Evolutionary conservation across 2,329 filamentous ascomycete genomes (phyloP).

Genomic region (Blastomyces percursus): DNA sequence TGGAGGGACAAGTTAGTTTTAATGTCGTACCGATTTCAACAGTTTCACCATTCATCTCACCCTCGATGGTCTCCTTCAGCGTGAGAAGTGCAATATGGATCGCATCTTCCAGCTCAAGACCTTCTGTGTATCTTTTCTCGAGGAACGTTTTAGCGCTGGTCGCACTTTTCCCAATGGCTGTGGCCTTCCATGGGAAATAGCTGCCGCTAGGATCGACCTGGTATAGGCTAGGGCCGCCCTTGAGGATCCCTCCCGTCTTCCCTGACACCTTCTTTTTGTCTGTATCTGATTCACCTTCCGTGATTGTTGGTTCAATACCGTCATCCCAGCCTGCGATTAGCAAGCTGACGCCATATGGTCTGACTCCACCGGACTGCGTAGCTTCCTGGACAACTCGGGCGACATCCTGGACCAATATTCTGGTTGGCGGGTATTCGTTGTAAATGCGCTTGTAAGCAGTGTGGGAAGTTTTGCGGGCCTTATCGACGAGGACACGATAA

Average conservation of each 20-base stretch:
- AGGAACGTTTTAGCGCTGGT: conserved; percentile 98
- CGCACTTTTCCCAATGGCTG: conserved; percentile 95
- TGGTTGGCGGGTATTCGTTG: conserved; percentile 98
- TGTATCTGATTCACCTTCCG: conserved; percentile 47
- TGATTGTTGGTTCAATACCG: conserved; percentile 76
- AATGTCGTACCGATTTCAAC: conserved; percentile 82
- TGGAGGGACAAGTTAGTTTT: neutral
- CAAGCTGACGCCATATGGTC: conserved; percentile 92
- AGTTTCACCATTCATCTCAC: conserved; percentile 97
- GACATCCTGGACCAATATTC: conserved; percentile 98
- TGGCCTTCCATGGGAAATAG: conserved; percentile 99
- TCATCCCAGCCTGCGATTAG: conserved; percentile 97
- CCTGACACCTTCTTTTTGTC: conserved; percentile 61
- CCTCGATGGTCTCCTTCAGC: conserved; percentile 97
- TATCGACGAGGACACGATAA: conserved; percentile 94
- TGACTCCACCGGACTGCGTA: conserved; percentile 92
- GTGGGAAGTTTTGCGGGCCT: conserved; percentile 95
- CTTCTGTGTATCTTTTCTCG: conserved; percentile 98
- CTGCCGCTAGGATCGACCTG: conserved; percentile 98
- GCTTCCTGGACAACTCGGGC: conserved; percentile 98
- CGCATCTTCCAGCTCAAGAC: conserved; percentile 91
- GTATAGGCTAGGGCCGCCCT: conserved; percentile 94
- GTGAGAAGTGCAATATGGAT: conserved; percentile 97
- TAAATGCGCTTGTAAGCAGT: conserved; percentile 99
- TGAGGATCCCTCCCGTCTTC: conserved; percentile 91